Evolutionary conservation across 805 yeast genomes (phyloP).

Genomic region (Zygosaccharomyces gambellarensis): DNA sequence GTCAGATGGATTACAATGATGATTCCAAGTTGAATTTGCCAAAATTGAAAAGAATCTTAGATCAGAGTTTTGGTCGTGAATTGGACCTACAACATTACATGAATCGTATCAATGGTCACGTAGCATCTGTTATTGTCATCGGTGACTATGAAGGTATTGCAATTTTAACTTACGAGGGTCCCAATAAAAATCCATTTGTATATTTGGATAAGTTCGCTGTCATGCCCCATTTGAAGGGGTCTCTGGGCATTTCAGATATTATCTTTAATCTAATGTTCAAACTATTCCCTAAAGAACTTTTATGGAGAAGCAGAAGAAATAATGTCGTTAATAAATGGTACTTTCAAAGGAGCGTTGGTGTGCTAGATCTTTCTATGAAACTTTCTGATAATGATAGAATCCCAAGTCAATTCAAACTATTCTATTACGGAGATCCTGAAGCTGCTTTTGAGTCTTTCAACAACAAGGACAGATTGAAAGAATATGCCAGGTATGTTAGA

Average conservation of each 20-base stretch:
- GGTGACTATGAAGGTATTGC: slow-evolving; percentile 98
- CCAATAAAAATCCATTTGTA: slow-evolving; percentile 44
- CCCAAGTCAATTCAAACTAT: slow-evolving; percentile 35
- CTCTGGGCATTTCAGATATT: slow-evolving; percentile 89
- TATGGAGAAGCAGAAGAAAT: slow-evolving; percentile 84
- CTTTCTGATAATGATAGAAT: slow-evolving; percentile 33
- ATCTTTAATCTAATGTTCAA: slow-evolving; percentile 75
- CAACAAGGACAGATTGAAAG: slow-evolving; percentile 19
- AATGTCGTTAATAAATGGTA: slow-evolving; percentile 98
- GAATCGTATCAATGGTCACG: slow-evolving; percentile 52
- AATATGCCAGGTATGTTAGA: slow-evolving; percentile 30
- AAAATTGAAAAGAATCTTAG: slow-evolving; percentile 57
- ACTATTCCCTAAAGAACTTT: slow-evolving; percentile 62
- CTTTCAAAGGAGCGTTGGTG: slow-evolving; percentile 82
- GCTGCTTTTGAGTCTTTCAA: slow-evolving; percentile 18
- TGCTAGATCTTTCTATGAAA: slow-evolving; percentile 43
- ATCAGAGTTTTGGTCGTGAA: slow-evolving; percentile 70
- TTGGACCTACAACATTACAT: slow-evolving; percentile 67
- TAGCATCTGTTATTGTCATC: slow-evolving; percentile 76
- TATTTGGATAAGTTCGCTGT: slow-evolving; percentile 95
- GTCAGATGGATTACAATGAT: neutral
- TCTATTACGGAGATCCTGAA: slow-evolving; percentile 38
- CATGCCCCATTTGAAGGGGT: slow-evolving; percentile 74
- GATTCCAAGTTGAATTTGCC: slow-evolving; percentile 44
- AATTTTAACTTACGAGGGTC: slow-evolving; percentile 76